Conservation (phyloP, 306 rosid species). For the Crotalaria pallida region DNA sequence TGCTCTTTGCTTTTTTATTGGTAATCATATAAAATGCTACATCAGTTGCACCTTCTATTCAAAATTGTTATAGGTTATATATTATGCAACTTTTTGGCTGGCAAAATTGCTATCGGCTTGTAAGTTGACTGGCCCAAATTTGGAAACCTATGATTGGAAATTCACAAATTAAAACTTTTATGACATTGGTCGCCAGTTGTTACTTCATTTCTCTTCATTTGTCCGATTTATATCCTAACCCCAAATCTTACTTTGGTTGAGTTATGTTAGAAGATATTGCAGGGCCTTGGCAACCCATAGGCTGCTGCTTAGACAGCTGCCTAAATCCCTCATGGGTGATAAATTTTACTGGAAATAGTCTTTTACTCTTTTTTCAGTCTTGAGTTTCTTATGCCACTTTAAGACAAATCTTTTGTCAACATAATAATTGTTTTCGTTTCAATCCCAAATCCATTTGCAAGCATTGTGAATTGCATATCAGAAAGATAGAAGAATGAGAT, state of each 20-base stretch:
- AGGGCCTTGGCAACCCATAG: too few species aligned
- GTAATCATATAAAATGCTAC: neutral
- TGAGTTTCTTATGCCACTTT: too few species aligned
- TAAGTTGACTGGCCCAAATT: neutral
- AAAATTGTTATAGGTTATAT: neutral
- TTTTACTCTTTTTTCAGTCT: too few species aligned
- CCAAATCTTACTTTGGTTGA: neutral
- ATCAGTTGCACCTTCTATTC: neutral
- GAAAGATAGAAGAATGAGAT: too few species aligned
- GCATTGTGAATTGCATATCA: too few species aligned
- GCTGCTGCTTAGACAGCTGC: too few species aligned
- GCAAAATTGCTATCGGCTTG: neutral
- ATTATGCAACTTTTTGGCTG: neutral
- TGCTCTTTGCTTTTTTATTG: conserved; percentile 2
- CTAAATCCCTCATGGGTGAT: too few species aligned
- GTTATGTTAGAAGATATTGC: neutral
- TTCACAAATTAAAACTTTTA: neutral
- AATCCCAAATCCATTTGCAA: too few species aligned
- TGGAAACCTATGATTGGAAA: neutral
- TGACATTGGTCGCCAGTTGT: neutral
- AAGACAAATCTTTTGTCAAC: too few species aligned
- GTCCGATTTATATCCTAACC: neutral
- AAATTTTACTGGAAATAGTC: too few species aligned
- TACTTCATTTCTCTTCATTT: neutral
- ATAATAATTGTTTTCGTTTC: too few species aligned